Evolutionary conservation across 768 basidiomycete genomes (phyloP), one percentile per base, ranked within the genome.

Genomic region (Amanita fuliginea): DNA sequence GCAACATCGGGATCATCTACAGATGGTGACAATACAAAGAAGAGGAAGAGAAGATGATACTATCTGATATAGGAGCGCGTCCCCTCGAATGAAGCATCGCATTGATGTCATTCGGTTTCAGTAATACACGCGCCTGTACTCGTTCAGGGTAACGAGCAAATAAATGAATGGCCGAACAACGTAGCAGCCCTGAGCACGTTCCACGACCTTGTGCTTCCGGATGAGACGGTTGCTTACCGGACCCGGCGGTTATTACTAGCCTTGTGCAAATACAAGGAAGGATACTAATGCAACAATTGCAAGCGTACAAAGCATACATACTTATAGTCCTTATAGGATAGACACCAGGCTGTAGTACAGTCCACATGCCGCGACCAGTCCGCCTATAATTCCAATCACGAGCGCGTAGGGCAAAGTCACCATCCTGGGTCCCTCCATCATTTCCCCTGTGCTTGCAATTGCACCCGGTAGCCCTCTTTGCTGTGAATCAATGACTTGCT

Each of bases 401-500:
- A 59, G 43, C 30, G 57, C 37, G 36, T 60, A 55, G 11, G 54
- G 24, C 41, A 51, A 49, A 1, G 57, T 58, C 16, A 51, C 51
- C 46, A 54, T 49, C 30, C 42, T 51, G 10, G 56, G 53, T 16
- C 51, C 52, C 21, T 55, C 53, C 40, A 47, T 30, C 18, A 42
- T 4, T 26, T 46, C 54, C 14, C 28, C 24, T 32, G 55, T 49
- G 30, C 14, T 47, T 44, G 41, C 55, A 43, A 59, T 51, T 5
- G 36, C 16, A 9, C 60, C 59, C 8, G 60, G 59, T 54, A 60
- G 53, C 43, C 49, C 46, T 42, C 49, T 42, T 22, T 64, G 60
- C 22, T 60, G 54, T 34, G 59, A 35, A 34, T 59, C 60, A 3
- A 63, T 34, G 30, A 66, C 24, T 19, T 64, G 55, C 33, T 58